phyloP scores from a whole-genome alignment of 140 eudicot genomes.

The Artemisia princeps region DNA sequence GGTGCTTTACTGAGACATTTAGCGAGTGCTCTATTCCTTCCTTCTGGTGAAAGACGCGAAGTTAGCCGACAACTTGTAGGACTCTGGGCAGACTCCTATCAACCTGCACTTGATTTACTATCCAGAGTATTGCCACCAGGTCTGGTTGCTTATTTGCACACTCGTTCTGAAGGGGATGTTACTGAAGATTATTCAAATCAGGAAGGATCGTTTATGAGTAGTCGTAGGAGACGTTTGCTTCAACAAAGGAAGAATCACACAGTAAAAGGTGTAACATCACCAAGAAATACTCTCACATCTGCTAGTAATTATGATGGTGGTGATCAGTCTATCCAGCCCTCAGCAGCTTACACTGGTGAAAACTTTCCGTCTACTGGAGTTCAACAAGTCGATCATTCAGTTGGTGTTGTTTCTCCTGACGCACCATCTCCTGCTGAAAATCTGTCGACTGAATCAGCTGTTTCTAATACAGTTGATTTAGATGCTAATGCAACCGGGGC shows the following conservation, averaged over 20 bases:
- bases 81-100: slow-evolving; percentile 99
- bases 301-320: slow-evolving; percentile 33
- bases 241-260: slow-evolving; percentile 64
- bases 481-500: slow-evolving; percentile 26
- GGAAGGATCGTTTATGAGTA: slow-evolving; percentile 55
- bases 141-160: slow-evolving; percentile 90
- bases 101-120: slow-evolving; percentile 84
- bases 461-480: slow-evolving; percentile 36
- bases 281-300: slow-evolving; percentile 31
- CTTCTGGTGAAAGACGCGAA: slow-evolving; percentile 78
- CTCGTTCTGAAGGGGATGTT: slow-evolving; percentile 51
- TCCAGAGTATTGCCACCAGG: slow-evolving; percentile 96
- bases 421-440: slow-evolving; percentile 29
- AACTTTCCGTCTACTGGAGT: slow-evolving; percentile 32
- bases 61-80: slow-evolving; percentile 98
- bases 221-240: slow-evolving; percentile 77
- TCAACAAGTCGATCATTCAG: slow-evolving; percentile 32
- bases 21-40: slow-evolving; percentile 74
- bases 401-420: slow-evolving; percentile 36
- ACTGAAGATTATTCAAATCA: slow-evolving; percentile 52
- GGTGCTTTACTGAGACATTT: slow-evolving; percentile 93
- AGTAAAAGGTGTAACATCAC: slow-evolving; percentile 43
- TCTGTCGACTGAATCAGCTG: slow-evolving; percentile 39
- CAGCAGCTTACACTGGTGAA: slow-evolving; percentile 45
- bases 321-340: slow-evolving; percentile 39